Base-by-base conservation (phyloP, 257 asterid species). In the Paulownia fortunei region DNA sequence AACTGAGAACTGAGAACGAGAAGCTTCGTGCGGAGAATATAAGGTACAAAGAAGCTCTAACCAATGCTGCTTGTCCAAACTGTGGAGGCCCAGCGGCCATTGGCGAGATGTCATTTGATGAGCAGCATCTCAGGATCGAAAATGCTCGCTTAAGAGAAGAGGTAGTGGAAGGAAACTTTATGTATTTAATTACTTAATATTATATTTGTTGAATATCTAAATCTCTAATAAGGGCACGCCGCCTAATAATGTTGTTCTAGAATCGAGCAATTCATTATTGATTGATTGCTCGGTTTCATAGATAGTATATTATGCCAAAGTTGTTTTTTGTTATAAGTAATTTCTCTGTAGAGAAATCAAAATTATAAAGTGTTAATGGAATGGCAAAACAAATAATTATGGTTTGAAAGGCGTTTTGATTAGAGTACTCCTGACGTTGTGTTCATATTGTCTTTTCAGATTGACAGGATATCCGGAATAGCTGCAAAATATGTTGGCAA, bases 401-500 rank as follows among this genome's bases (percentile, higher is more conserved):
- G 24, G 6, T 63, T 16, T 16, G 13, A 2, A 16, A 60, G 23
- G 19, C 41, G 1, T n/a, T 65, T 68, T 46, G 0, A 2, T 23
- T 24, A 67, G 12, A 24, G 13, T 15, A 52, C 37, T 19, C 23
- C n/a, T 42, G 3, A 54, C 27, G 32, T 4, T 18, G 27, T 65
- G 66, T 26, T 12, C 32, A 12, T 27, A 67, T n/a, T 15, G 1
- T 3, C 19, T 4, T 36, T 37, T 5, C 81, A 90, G 94, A 88
- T 91, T 82, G 97, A 88, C 23, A 84, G 95, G 80, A 91, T 91
- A 61, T 88, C 97, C 4, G 89, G 92, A 37, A 88, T 89, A 72
- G 97, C 97, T 55, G 97, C 97, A 62, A 91, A 88, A 46, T 91
- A 89, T 66, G 93, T 89, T 4, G 91, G 95, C 26, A 91, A 89